phyloP scores from a whole-genome alignment of 164 flowering plant species.

The Akebia trifoliata region DNA sequence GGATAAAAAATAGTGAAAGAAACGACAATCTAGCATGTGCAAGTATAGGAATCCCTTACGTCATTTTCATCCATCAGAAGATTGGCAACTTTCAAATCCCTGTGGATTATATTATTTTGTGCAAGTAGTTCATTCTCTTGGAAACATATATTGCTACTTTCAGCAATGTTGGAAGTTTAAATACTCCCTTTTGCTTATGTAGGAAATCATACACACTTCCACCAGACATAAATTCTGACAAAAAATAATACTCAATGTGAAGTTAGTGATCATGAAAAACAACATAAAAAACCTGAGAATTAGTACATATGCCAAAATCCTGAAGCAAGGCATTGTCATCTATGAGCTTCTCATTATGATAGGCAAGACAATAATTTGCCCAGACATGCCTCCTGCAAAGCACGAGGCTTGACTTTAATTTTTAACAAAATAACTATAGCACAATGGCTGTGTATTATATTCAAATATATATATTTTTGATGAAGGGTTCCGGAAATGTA shows the following conservation, averaged over 20 bases:
- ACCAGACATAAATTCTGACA: not conserved
- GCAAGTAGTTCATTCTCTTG: constrained; percentile 96
- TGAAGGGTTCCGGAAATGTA: too few relatives aligned
- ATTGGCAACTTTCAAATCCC: constrained; percentile 96
- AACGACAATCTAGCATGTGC: not conserved
- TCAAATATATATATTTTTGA: too few relatives aligned
- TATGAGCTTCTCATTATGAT: constrained; percentile 69
- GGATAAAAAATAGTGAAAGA: not conserved
- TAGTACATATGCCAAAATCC: constrained; percentile 68
- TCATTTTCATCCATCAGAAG: constrained; percentile 98
- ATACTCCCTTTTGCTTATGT: constrained; percentile 77
- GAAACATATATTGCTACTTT: constrained; percentile 88
- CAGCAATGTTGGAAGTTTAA: constrained; percentile 76
- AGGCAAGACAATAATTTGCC: constrained; percentile 66
- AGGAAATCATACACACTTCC: constrained; percentile 79
- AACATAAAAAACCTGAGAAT: constrained; percentile 52
- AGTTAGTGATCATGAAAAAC: not conserved
- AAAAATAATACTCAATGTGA: not conserved
- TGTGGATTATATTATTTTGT: constrained; percentile 90
- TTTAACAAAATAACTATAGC: not conserved
- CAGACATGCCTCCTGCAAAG: constrained; percentile 78
- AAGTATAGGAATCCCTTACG: constrained; percentile 34
- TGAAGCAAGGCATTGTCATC: constrained; percentile 62
- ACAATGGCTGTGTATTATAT: too few relatives aligned
- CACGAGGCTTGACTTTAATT: not conserved